Evolutionary conservation across 331 rosid species (phyloP).

Genomic region (Quercus phellos): DNA sequence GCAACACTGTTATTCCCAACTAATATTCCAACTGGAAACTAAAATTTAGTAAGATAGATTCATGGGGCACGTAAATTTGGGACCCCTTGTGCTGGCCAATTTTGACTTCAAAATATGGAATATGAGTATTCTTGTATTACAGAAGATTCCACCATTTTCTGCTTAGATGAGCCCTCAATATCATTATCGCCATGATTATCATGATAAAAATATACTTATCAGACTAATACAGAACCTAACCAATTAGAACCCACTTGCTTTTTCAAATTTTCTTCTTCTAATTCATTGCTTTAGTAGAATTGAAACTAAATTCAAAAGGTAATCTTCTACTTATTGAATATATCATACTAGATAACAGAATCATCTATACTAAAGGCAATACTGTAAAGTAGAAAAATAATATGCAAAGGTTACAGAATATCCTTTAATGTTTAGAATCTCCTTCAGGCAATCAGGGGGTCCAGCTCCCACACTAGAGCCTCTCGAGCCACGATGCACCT

Average conservation of each 20-base stretch:
- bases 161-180: neutral
- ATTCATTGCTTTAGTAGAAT: constrained; percentile 21
- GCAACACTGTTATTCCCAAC: neutral
- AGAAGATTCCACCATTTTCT: constrained; percentile 9
- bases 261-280: constrained; percentile 12
- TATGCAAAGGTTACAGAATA: neutral
- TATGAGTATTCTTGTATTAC: constrained; percentile 4
- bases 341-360: neutral
- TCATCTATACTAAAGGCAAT: neutral
- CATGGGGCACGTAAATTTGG: neutral
- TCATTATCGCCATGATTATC: constrained; percentile 10
- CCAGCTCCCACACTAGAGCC: too few relatives aligned
- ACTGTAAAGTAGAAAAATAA: neutral
- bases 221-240: constrained; percentile 20
- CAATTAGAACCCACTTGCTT: constrained; percentile 15
- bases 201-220: constrained; percentile 25
- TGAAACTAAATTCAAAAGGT: neutral
- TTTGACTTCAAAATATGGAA: constrained; percentile 17
- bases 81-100: constrained; percentile 17
- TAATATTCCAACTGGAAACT: neutral
- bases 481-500: too few relatives aligned
- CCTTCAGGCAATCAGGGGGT: too few relatives aligned
- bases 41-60: constrained; percentile 1
- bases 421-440: neutral
- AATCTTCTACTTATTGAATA: neutral